Base-by-base conservation (phyloP, 2,329 filamentous ascomycete species). In the Shiraia sp. region DNA sequence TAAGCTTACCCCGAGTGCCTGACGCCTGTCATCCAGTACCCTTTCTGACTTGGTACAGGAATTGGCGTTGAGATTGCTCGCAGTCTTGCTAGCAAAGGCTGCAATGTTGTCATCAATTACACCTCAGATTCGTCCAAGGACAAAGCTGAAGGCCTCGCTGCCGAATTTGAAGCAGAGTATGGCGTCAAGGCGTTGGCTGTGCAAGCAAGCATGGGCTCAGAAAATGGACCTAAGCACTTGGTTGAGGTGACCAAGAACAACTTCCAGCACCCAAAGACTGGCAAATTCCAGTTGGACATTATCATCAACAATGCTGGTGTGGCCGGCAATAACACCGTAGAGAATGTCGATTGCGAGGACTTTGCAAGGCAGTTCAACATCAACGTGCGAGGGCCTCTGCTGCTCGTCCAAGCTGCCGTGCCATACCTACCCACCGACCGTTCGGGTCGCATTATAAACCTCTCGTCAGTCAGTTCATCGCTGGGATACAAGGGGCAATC, bases 221-320 rank as follows among this genome's bases (percentile, higher is more conserved):
- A 81, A 24, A 75, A 76, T 6, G 83, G 83, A 1, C 82, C 85
- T 2, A 72, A 76, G 5, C 71, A 79, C 29, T 76, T 90, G 36
- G 69, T 90, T 53, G 70, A 74, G 16, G 76, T 77, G 0, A 77
- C 82, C 4, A 77, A 80, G 54, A 75, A 81, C 51, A 74, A 82
- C 60, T 84, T 87, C 69, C 64, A 77, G 7, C 66, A 69, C 50
- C 75, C 78, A 19, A 75, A 77, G 56, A 76, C 72, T 48, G 68
- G 70, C 45, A 73, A 75, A 40, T 81, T 90, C 64, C 81, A 85
- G 59, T 79, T 95, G 60, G 88, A 95, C 71, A 88, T 95, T 47
- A 75, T 95, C 38, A 75, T 95, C 75, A 95, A 95, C 79, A 95
- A 95, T 68, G 90, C 90, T 22, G 90, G 88, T 17, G 73, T 81